Conservation (phyloP, 1,284 basidiomycete species). For the Leucoagaricus sp. region DNA sequence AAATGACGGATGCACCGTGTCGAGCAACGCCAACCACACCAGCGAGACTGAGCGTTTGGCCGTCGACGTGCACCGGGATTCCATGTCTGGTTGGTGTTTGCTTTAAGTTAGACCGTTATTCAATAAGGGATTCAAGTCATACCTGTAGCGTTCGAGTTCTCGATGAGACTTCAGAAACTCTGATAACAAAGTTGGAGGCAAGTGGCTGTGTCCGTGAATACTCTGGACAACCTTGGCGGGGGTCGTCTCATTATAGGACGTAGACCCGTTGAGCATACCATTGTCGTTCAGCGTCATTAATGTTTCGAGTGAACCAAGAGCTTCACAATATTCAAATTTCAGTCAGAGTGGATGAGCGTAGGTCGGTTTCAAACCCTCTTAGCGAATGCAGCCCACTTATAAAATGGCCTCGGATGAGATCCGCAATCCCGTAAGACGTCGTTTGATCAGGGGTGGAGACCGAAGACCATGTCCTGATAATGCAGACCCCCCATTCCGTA, state of each 20-base stretch:
- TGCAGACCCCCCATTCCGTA: slow-evolving; percentile 2
- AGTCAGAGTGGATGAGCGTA: neutral
- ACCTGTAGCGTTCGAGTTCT: slow-evolving; percentile 19
- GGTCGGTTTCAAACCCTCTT: neutral
- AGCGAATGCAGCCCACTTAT: slow-evolving; percentile 6
- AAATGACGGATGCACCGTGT: slow-evolving; percentile 50
- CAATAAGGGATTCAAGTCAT: neutral
- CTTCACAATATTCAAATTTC: no score
- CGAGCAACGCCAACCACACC: slow-evolving; percentile 74
- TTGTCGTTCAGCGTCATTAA: slow-evolving; percentile 9
- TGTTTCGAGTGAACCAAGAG: neutral
- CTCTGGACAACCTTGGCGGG: neutral
- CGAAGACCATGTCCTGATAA: slow-evolving; percentile 3
- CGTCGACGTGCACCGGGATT: slow-evolving; percentile 62
- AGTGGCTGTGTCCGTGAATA: neutral
- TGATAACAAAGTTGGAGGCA: neutral
- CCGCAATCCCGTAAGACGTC: slow-evolving; percentile 12
- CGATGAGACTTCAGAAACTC: slow-evolving; percentile 30
- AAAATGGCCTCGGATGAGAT: slow-evolving; percentile 14
- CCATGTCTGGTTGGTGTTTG: slow-evolving; percentile 40
- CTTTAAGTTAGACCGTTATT: neutral
- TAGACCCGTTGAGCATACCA: neutral
- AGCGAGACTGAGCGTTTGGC: slow-evolving; percentile 68
- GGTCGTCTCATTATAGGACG: neutral
- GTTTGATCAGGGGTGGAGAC: slow-evolving; percentile 10